phyloP scores from a whole-genome alignment of 176 grass and related monocot genomes.

The Oryza longistaminata region DNA sequence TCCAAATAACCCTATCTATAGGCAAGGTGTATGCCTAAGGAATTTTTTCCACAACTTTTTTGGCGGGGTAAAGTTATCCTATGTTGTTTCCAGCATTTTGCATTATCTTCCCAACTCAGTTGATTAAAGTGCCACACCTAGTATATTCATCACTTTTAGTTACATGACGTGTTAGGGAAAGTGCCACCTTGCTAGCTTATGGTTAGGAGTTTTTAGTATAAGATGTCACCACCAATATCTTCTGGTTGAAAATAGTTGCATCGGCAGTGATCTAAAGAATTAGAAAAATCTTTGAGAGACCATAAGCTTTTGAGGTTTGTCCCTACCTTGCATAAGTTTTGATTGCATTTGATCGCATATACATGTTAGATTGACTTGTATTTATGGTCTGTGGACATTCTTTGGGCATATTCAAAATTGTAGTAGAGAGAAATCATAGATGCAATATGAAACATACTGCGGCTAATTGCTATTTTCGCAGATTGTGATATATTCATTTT shows the following conservation, averaged over 20 bases:
- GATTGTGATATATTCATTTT: neutral
- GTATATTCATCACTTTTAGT: constrained; percentile 16
- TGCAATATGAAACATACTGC: neutral
- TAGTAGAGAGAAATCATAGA: neutral
- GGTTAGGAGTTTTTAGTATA: neutral
- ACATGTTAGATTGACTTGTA: neutral
- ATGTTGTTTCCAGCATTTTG: neutral
- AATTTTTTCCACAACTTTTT: constrained; percentile 76
- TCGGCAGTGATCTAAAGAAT: neutral
- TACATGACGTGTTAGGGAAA: constrained; percentile 11
- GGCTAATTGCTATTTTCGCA: neutral
- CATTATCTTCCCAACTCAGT: neutral
- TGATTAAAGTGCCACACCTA: neutral
- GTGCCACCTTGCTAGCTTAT: neutral
- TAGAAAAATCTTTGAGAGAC: neutral
- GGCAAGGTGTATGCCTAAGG: constrained; percentile 72
- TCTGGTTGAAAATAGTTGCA: neutral
- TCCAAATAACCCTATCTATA: constrained; percentile 74
- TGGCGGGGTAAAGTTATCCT: constrained; percentile 63
- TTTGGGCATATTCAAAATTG: neutral
- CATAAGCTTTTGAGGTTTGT: too few relatives aligned
- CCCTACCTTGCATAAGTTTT: neutral
- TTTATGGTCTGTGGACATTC: neutral
- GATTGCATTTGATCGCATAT: constrained; percentile 4
- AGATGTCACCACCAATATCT: neutral